A percentile compares a stretch with the other conserved stretches of the same genome.
Conservation (phyloP, 306 rosid species). For the Notholithocarpus densiflorus region DNA sequence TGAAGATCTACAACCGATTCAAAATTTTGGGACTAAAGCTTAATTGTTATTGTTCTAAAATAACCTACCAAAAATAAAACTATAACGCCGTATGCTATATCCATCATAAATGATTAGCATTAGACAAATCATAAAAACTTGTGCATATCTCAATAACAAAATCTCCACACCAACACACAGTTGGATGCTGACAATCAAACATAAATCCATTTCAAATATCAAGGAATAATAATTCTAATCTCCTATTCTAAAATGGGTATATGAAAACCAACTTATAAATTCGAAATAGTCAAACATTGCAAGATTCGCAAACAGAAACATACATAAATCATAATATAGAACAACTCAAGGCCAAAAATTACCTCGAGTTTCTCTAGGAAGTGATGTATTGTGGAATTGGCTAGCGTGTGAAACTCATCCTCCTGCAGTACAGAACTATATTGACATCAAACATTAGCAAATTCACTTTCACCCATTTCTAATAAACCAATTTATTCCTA, state of each 20-base stretch:
- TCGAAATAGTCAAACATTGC: neutral
- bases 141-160: neutral
- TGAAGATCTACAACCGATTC: too few relatives aligned
- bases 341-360: neutral
- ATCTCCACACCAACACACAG: neutral
- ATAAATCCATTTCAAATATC: conserved; percentile 5
- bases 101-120: neutral
- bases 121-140: neutral
- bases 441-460: conserved; percentile 45
- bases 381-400: conserved; percentile 70
- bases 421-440: conserved; percentile 74
- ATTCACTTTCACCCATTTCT: conserved; percentile 11
- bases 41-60: too few relatives aligned
- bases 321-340: neutral
- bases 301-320: neutral
- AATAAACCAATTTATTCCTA: neutral
- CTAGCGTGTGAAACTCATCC: conserved; percentile 68
- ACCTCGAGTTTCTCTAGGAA: conserved; percentile 90
- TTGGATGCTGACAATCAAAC: neutral
- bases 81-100: neutral
- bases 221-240: neutral
- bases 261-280: neutral
- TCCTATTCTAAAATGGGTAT: neutral
- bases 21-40: too few relatives aligned
- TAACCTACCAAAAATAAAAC: neutral